Evolutionary conservation across 1,284 basidiomycete genomes (phyloP), one percentile per base, ranked within the genome.

Genomic region (Malassezia restricta): DNA sequence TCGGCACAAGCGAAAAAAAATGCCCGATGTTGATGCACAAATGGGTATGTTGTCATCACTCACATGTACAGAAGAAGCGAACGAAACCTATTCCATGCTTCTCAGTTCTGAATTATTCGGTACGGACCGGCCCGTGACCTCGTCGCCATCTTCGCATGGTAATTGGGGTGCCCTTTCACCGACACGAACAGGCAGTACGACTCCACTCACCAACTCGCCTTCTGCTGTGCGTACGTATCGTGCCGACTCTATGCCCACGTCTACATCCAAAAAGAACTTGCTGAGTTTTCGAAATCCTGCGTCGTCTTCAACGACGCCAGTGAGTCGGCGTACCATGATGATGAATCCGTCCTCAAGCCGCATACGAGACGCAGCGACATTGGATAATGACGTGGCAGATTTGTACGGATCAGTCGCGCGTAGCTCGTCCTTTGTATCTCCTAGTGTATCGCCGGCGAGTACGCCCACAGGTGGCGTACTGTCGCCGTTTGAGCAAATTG

Each of bases 61-160:
- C 8, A 15, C 38, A 15, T 31, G 14, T 5, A n/a, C 64, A 77
- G 77, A 78, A 48, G 77, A 79, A 64, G 76, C 78, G 8, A 77
- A 79, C 59, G 71, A 75, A 48, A 77, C 78, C 0, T 80, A 79
- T 64, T 75, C 76, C 15, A 73, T 76, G 17, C 63, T 79, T 2
- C 75, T 80, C 12, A 77, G 76, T 40, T 74, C 74, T 38, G 79
- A 80, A 57, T 74, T 80, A 8, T 78, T 79, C 58, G 75, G 77
- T 6, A 60, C 51, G 2, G 60, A 66, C 11, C 39, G 51, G 0
- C 51, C 40, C 3, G 31, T 56, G 17, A 8, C 14, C 8, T 54
- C 47, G 2, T 43, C 47, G 2, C 47, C 47, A 14, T 40, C 47
- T 2, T 40, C 39, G 8, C 46, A 48, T 32, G 31, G 27, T 12